A percentile compares a stretch with the other conserved stretches of the same genome.
Evolutionary conservation across 768 basidiomycete species (phyloP).

Genomic region (Mycena galericulata): DNA sequence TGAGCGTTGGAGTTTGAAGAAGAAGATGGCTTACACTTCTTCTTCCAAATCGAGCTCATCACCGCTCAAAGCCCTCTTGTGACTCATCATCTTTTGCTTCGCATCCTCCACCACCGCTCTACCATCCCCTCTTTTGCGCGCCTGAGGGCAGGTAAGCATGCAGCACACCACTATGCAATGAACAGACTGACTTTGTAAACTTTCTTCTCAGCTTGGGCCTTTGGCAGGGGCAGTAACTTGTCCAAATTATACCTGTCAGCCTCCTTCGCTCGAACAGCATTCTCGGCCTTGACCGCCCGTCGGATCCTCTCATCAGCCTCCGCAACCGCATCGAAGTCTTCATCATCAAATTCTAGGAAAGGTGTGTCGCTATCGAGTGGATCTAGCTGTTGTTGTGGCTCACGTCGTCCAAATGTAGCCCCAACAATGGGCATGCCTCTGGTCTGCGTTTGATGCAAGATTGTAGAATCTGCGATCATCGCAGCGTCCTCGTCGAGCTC

Average conservation of each 20-base stretch:
- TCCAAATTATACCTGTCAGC: not conserved
- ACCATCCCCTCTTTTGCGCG: not conserved
- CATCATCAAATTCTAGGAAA: not conserved
- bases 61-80: not conserved
- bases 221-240: not conserved
- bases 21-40: too few species aligned
- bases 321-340: not conserved
- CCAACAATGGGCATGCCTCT: not conserved
- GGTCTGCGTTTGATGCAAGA: not conserved
- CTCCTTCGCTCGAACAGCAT: not conserved
- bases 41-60: not conserved
- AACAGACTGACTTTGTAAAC: not conserved
- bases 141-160: not conserved
- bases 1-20: too few species aligned
- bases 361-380: constrained; percentile 3
- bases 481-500: not conserved
- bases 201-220: not conserved
- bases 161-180: not conserved
- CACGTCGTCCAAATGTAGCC: constrained; percentile 3
- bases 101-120: not conserved
- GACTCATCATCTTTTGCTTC: not conserved
- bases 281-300: not conserved
- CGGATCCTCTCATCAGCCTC: not conserved
- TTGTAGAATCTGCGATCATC: not conserved
- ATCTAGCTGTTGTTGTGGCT: not conserved